Conservation (phyloP, 176 grass and related monocot genomes). For the Aegilops umbellulata region DNA sequence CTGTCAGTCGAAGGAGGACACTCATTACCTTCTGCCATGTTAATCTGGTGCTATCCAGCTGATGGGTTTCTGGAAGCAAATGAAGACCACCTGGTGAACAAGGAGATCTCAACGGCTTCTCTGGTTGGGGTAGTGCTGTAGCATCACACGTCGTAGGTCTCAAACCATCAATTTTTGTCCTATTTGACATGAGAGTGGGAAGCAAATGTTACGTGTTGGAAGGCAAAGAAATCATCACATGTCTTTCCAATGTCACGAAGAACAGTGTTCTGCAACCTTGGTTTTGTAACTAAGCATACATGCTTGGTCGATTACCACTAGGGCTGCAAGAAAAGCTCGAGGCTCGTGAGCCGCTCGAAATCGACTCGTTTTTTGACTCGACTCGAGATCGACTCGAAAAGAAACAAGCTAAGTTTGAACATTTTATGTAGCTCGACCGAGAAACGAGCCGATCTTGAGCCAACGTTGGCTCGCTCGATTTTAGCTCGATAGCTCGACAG, state of each 20-base stretch:
- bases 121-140: background rate
- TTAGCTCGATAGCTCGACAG: too few relatives aligned
- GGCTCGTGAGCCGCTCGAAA: too few relatives aligned
- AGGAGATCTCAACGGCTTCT: background rate
- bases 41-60: background rate
- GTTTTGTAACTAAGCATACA: constrained; percentile 22
- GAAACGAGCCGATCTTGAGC: too few relatives aligned
- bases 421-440: too few relatives aligned
- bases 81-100: background rate
- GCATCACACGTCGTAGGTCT: background rate
- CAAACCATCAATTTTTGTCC: constrained; percentile 16
- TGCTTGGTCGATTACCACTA: background rate
- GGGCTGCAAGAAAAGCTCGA: too few relatives aligned
- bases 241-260: constrained; percentile 4
- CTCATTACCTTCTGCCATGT: background rate
- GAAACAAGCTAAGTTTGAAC: too few relatives aligned
- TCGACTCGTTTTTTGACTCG: too few relatives aligned
- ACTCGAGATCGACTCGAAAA: too few relatives aligned
- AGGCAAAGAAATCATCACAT: constrained; percentile 18
- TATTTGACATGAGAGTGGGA: background rate
- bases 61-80: background rate
- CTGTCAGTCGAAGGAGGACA: background rate
- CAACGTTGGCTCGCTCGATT: too few relatives aligned
- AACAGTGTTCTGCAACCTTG: background rate
- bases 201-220: background rate